A percentile compares a stretch with the other conserved stretches of the same genome.
Evolutionary conservation across 2,329 filamentous ascomycete species (phyloP).

Genomic region (Coniella lustricola): DNA sequence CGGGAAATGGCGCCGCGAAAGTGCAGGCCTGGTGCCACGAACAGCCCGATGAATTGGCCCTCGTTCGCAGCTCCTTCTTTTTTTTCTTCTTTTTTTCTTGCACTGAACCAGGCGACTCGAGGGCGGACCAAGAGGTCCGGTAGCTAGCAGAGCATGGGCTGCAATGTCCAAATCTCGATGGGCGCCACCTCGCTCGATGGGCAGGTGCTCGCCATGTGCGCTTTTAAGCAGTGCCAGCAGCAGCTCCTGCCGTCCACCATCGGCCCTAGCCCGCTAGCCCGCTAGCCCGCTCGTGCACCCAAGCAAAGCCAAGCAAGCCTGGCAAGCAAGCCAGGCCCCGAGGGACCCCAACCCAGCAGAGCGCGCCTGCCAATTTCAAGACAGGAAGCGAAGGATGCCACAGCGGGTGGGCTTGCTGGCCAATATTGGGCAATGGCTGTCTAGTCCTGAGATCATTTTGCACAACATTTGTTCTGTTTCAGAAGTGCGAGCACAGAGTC

Average conservation of each 20-base stretch:
- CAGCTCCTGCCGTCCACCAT: background rate
- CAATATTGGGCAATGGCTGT: background rate
- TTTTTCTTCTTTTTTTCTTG: no score
- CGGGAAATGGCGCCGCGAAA: no score
- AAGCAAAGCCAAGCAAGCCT: no score
- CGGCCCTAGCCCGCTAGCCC: no score
- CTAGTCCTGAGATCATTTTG: background rate
- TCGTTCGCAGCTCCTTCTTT: no score
- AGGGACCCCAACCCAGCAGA: no score
- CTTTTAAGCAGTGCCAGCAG: background rate
- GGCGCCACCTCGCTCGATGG: background rate
- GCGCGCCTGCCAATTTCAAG: background rate
- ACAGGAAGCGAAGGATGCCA: background rate
- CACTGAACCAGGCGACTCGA: no score
- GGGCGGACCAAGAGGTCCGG: constrained; percentile 1
- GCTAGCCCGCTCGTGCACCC: no score
- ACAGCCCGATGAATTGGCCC: no score
- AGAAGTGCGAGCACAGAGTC: no score
- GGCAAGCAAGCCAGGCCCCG: no score
- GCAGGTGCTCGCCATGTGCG: background rate
- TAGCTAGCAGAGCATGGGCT: background rate
- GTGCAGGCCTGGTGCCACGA: no score
- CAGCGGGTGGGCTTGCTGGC: background rate
- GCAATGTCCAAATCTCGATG: constrained; percentile 1
- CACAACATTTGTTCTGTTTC: background rate